Percentiles rank a stretch among this genome's conserved stretches.
phyloP scores from a whole-genome alignment of 2,329 filamentous ascomycete genomes.

The Stemphylium beticola region DNA sequence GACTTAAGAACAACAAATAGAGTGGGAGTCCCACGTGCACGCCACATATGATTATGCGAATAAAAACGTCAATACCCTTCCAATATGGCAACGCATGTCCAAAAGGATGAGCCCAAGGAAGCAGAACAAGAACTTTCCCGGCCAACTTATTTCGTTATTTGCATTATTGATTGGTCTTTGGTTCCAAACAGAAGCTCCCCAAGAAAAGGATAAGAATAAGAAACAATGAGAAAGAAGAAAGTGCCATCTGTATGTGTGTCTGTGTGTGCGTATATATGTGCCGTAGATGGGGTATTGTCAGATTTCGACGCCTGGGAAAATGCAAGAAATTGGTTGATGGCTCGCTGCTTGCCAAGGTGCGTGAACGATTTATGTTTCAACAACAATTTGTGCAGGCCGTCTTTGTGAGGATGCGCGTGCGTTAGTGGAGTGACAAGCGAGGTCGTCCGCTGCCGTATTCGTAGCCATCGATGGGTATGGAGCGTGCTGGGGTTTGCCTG shows the following conservation, averaged over 20 bases:
- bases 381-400: not conserved
- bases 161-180: no score
- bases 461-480: not conserved
- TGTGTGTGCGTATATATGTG: not conserved
- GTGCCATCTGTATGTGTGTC: not conserved
- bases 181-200: no score
- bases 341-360: not conserved
- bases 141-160: no score
- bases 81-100: no score
- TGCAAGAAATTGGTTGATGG: not conserved
- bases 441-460: not conserved
- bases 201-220: not conserved
- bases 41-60: no score
- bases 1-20: no score
- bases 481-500: not conserved
- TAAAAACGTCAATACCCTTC: no score
- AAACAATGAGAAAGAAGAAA: not conserved
- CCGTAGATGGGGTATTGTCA: not conserved
- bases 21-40: no score
- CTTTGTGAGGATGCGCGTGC: not conserved
- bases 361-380: not conserved
- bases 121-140: no score
- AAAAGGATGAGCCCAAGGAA: no score
- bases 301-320: not conserved
- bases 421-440: constrained; percentile 1